phyloP scores from a whole-genome alignment of 495 filamentous ascomycete species.

The Penicillium bovifimosum region DNA sequence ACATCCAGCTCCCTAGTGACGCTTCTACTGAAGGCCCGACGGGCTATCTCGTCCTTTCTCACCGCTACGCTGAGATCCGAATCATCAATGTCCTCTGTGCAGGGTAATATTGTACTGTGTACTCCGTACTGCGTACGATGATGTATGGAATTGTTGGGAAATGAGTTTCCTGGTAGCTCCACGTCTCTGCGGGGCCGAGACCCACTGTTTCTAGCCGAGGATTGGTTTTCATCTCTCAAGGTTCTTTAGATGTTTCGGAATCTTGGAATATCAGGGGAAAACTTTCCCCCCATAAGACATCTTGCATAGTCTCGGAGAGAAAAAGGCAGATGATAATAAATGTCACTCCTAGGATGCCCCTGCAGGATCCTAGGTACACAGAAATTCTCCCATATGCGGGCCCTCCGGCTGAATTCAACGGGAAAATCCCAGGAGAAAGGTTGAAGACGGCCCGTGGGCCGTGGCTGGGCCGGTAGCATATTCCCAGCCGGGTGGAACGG shows the following conservation, averaged over 20 bases:
- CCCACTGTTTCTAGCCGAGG: not conserved
- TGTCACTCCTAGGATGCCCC: not conserved
- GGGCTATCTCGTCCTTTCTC: constrained; percentile 14
- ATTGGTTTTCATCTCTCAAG: not conserved
- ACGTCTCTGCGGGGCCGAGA: constrained; percentile 16
- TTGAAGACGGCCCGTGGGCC: constrained; percentile 15
- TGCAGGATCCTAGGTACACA: not conserved
- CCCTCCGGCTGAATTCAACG: not conserved
- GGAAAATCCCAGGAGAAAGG: constrained; percentile 12
- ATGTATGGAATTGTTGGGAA: not conserved
- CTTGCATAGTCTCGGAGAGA: not conserved
- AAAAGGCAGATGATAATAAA: not conserved
- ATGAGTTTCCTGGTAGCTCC: constrained; percentile 13
- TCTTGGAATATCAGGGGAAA: too few species aligned
- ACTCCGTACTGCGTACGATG: not conserved
- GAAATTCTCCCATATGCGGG: not conserved
- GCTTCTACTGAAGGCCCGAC: constrained; percentile 24
- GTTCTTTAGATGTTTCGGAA: too few species aligned
- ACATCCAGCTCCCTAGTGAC: constrained; percentile 1
- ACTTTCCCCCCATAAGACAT: too few species aligned
- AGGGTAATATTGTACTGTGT: too few species aligned
- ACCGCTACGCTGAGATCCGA: constrained; percentile 16
- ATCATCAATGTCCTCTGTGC: too few species aligned
- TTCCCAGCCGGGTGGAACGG: constrained; percentile 18
- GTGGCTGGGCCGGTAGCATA: constrained; percentile 18